Evolutionary conservation across 2,329 filamentous ascomycete genomes (phyloP), one percentile per base, ranked within the genome.

Genomic region (Bertia moriformis): DNA sequence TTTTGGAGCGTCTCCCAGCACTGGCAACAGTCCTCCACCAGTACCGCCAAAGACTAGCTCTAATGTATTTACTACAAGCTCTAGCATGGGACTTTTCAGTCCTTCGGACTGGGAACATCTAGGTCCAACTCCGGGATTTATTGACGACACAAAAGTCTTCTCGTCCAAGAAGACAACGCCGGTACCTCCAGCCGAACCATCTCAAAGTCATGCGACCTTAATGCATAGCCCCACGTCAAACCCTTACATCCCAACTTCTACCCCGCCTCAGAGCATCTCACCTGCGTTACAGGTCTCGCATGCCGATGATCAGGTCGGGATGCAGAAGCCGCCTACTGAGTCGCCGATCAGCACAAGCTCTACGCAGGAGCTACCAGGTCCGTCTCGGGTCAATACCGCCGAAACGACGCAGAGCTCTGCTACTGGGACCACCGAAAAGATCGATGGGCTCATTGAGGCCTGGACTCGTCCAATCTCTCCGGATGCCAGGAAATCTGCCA

Each of bases 381-480:
- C 24, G 24, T n/a, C 24, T n/a, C 24, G 24, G 24, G 24, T 29
- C 10, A n/a, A 29, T 29, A 29, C 10, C n/a, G n/a, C 10, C 24
- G 24, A n/a, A 10, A 29, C 24, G 10, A n/a, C 10, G n/a, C n/a
- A 29, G 10, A 29, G 24, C 24, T 29, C 24, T n/a, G 24, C 24
- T 29, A 29, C 24, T 29, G 24, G n/a, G n/a, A n/a, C 48, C 14
- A 48, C 55, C 13, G 55, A 58, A 18, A 61, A 51, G 19, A 63
- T 63, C 38, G 60, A 64, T 40, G 55, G 55, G 39, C 54, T 65
- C 18, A 64, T 63, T 38, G 52, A 62, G 45, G 58, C 59, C 33
- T 64, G 59, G 62, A 58, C 49, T 33, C 50, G 51, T 4, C 60
- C 60, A 14, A 40, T 58, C 19, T 48, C 48, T 3, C 40, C 50